Evolutionary conservation across 2,329 filamentous ascomycete species (phyloP).

Genomic region (Ilyonectria sp.): DNA sequence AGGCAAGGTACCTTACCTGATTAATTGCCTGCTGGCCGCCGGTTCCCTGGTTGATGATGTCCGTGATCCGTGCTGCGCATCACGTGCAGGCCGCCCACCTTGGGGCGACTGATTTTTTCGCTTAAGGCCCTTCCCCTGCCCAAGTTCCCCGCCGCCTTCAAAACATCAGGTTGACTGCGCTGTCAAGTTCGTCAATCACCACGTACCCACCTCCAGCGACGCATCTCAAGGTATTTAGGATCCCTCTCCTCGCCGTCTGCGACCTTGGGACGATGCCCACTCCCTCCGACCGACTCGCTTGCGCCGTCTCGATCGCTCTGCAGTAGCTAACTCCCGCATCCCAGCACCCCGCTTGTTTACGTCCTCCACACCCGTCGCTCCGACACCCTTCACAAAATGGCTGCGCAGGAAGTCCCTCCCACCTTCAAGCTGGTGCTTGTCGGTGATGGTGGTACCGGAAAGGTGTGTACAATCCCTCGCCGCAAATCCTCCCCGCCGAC

Average conservation of each 20-base stretch:
- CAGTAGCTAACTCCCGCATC: conserved; percentile 53
- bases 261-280: conserved; percentile 33
- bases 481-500: conserved; percentile 37
- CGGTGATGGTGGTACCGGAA: conserved; percentile 98
- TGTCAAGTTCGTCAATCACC: conserved; percentile 55
- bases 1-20: not conserved
- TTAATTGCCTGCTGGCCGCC: not conserved
- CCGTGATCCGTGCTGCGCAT: conserved; percentile 41
- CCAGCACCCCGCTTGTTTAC: conserved; percentile 65
- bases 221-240: conserved; percentile 46
- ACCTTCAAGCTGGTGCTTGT: conserved; percentile 99
- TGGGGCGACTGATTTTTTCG: conserved; percentile 61
- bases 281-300: conserved; percentile 31
- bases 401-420: conserved; percentile 68
- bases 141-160: conserved; percentile 61
- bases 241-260: conserved; percentile 38
- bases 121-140: conserved; percentile 55
- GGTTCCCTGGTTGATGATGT: conserved; percentile 24
- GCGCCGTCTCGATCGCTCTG: conserved; percentile 34
- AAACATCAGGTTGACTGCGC: conserved; percentile 58
- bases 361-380: conserved; percentile 52
- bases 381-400: conserved; percentile 69
- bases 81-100: conserved; percentile 54
- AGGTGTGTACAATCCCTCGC: conserved; percentile 72
- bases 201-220: conserved; percentile 50